These are phyloP conservation scores for Prunus armeniaca DNA, from an alignment of 306 rosid species.

Conservation along the genomic window DNA sequence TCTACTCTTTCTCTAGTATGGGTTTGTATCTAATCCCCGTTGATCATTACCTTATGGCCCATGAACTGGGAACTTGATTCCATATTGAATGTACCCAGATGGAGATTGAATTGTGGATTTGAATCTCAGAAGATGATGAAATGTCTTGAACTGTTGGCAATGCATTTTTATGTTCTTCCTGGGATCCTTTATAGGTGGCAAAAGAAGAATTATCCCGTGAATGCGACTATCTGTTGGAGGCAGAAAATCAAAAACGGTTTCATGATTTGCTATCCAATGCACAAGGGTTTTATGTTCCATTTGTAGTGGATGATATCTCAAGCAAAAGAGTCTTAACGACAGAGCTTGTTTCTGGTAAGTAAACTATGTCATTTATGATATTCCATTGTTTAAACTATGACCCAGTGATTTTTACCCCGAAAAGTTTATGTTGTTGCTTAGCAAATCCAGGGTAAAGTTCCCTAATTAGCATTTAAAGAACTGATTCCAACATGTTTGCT, in stretches of 20 bases:
- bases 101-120: neutral
- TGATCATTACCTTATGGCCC: neutral
- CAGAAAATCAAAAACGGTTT: slow-evolving; percentile 75
- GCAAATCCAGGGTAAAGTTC: neutral
- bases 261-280: slow-evolving; percentile 50
- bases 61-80: neutral
- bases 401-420: neutral
- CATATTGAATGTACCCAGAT: neutral
- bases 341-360: slow-evolving; percentile 74
- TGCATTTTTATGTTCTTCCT: slow-evolving; percentile 25
- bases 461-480: neutral
- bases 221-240: slow-evolving; percentile 90
- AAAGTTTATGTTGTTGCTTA: neutral
- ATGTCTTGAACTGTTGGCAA: slow-evolving; percentile 8
- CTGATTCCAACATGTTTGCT: neutral
- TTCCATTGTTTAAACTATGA: slow-evolving; percentile 19
- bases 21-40: neutral
- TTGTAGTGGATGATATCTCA: slow-evolving; percentile 70
- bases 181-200: slow-evolving; percentile 61
- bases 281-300: slow-evolving; percentile 79
- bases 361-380: slow-evolving; percentile 15
- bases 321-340: slow-evolving; percentile 80
- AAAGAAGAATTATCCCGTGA: slow-evolving; percentile 87
- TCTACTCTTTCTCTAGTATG: neutral
- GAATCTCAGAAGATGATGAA: slow-evolving; percentile 6